Conservation (phyloP, 768 basidiomycete species). For the Chalciporus sphaerocephalus region DNA sequence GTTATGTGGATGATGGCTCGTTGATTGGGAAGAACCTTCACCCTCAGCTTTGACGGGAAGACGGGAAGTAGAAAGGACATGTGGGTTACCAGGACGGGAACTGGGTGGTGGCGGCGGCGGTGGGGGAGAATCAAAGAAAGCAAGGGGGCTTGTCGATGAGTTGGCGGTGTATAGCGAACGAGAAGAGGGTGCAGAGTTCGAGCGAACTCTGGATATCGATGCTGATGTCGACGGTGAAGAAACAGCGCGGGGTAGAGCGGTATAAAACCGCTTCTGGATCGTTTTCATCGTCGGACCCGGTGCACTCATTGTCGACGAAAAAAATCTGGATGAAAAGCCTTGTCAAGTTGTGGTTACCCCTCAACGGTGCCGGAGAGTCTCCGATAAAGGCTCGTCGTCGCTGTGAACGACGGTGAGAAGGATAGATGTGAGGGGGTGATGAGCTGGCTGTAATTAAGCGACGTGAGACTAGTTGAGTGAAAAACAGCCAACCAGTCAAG, state of each 20-base stretch:
- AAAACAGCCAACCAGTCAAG: neutral
- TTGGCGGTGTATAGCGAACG: slow-evolving; percentile 42
- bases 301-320: slow-evolving; percentile 28
- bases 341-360: neutral
- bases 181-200: slow-evolving; percentile 38
- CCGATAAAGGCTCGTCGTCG: slow-evolving; percentile 8
- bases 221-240: slow-evolving; percentile 27
- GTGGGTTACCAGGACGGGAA: slow-evolving; percentile 38
- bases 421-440: neutral
- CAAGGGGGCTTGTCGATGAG: slow-evolving; percentile 28
- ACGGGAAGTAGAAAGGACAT: slow-evolving; percentile 39
- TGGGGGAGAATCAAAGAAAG: slow-evolving; percentile 40
- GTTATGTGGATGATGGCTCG: slow-evolving; percentile 28
- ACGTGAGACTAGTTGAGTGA: neutral
- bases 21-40: slow-evolving; percentile 38
- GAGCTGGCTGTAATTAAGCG: neutral
- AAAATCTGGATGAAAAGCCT: neutral
- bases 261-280: slow-evolving; percentile 49
- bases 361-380: neutral
- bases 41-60: slow-evolving; percentile 44
- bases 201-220: slow-evolving; percentile 39
- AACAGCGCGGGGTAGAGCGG: slow-evolving; percentile 37
- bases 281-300: slow-evolving; percentile 44
- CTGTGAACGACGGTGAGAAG: slow-evolving; percentile 8
- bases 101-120: slow-evolving; percentile 37